Conservation (phyloP, 495 filamentous ascomycete species). For the Annulohypoxylon moriforme region DNA sequence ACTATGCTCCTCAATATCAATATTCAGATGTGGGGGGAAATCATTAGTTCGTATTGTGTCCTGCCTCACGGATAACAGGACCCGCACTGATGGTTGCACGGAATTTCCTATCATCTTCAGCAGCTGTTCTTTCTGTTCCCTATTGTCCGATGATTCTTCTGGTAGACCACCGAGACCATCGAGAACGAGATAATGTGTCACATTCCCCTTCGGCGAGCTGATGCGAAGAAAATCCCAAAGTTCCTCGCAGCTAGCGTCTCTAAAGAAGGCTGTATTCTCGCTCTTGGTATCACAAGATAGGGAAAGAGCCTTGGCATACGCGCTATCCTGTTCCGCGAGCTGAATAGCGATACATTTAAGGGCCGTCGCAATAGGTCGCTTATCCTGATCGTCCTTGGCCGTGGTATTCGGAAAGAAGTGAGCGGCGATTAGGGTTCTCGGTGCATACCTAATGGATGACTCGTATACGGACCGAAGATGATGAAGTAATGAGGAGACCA, state of each 20-base stretch:
- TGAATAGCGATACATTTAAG: constrained; percentile 43
- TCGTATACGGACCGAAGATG: constrained; percentile 32
- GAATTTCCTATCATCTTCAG: constrained; percentile 25
- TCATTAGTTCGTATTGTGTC: background rate
- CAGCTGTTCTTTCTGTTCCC: constrained; percentile 13
- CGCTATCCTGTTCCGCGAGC: constrained; percentile 42
- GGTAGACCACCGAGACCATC: constrained; percentile 37
- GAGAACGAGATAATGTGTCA: constrained; percentile 40
- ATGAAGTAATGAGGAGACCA: constrained; percentile 36
- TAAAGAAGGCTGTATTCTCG: constrained; percentile 34
- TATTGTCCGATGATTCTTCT: constrained; percentile 1
- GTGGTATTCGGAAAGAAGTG: constrained; percentile 37
- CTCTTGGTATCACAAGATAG: constrained; percentile 25
- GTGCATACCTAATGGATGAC: constrained; percentile 8
- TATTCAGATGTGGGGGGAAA: background rate
- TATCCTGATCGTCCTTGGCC: constrained; percentile 30
- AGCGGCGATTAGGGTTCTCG: constrained; percentile 29
- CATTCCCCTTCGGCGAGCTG: constrained; percentile 32
- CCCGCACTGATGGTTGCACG: background rate
- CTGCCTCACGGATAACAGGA: background rate
- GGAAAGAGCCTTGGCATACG: constrained; percentile 35
- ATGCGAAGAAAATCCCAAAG: constrained; percentile 43
- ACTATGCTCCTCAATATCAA: background rate
- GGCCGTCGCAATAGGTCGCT: constrained; percentile 34
- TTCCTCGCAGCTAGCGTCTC: constrained; percentile 35